Evolutionary conservation across 1,139 yeast species (phyloP), one percentile per base, ranked within the genome.

Genomic region (Protomyces inouyei): DNA sequence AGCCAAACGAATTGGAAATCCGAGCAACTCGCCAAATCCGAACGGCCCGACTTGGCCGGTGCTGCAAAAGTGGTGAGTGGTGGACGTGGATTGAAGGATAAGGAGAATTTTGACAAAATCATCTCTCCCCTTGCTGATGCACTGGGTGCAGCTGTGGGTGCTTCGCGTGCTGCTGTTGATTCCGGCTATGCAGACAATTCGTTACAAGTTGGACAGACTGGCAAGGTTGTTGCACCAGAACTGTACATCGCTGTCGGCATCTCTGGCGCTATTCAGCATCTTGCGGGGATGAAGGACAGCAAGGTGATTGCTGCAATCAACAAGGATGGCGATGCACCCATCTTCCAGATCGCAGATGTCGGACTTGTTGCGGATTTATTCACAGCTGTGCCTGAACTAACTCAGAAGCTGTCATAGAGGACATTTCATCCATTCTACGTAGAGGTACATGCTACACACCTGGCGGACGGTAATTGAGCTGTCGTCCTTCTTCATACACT

Each of bases 221-320:
- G 98, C 72, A 93, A 93, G 75, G 92, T 92, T 64, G 96, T 93
- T 60, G 98, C 98, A 2, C 98, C 98, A 18, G 97, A 92, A 52
- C 82, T 92, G 71, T 93, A 93, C 75, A 76, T 93, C 65, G 98
- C 97, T 3, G 85, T 92, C 54, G 98, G 98, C 69, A 84, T 93
- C 66, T 88, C 96, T 36, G 98, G 98, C 68, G 98, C 98, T 53
- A 93, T 93, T 72, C 98, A 93, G 59, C 98, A 93, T 77, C 80
- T 93, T 74, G 98, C 98, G 0, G 98, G 98, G 70, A 93, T 93
- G 97, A 92, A 92, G 78, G 98, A 93, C 74, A 83, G 97, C 55
- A 91, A 91, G 79, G 85, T 86, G 52, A 90, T 93, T 76, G 97
- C 91, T 43, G 97, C 97, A 57, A 88, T 93, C 69, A 93, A 93